Evolutionary conservation across 1,139 yeast genomes (phyloP), one percentile per base, ranked within the genome.

Genomic region (Dujonia santamariae): DNA sequence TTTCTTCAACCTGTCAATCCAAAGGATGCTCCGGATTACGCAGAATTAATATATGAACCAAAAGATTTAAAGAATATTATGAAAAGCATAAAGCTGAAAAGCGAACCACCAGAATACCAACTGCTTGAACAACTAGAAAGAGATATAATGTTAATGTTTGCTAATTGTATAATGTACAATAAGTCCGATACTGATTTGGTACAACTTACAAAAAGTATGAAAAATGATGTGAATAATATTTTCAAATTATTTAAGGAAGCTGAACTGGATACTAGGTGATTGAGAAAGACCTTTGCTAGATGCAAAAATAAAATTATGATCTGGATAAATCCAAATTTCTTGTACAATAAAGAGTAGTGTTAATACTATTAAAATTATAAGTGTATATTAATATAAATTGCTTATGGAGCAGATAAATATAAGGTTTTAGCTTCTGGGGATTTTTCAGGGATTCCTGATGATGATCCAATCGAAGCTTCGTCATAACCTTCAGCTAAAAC

Each of bases 161-260:
- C 92, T 34, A 85, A 85, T 54, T 85, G 92, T 23, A 73, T 84
- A 12, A 85, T 85, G 94, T 85, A 80, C 56, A 85, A 85, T 54
- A 75, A 76, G 41, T 72, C 77, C 44, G 80, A 75, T 43, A 75
- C 80, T 25, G 86, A 80, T 39, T 69, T 82, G 47, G 76, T 75
- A 19, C 59, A 61, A 28, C 72, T 85, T 67, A 76, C 88, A 1
- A 63, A 73, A 40, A 85, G 78, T 43, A 84, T 85, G 92, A 74
- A 72, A 56, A 59, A 65, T 27, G 85, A 78, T 32, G 73, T 78
- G 7, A 65, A 66, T 19, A 67, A 63, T 19, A 59, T 75, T 26
- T 67, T 78, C 42, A 63, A 72, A 38, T 58, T 79, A 54, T 75
- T 78, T 47, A 67, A 66, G 45, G 75, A 68, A 31, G 70, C 63